A percentile compares a stretch with the other conserved stretches of the same genome.
Conservation (phyloP, 257 asterid genomes). For the Pogostemon cablin region DNA sequence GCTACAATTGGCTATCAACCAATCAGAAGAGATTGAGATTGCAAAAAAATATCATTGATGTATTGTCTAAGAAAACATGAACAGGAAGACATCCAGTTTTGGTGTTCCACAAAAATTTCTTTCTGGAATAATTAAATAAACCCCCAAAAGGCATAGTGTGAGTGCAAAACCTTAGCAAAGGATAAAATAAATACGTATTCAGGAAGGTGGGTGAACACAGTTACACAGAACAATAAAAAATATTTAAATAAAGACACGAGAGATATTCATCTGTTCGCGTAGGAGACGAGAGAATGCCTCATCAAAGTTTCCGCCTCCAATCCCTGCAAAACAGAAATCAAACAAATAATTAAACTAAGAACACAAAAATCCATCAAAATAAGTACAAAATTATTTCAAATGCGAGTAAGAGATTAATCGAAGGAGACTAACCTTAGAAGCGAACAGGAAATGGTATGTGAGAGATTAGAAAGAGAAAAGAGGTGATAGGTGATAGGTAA, state of each 20-base stretch:
- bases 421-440: constrained; percentile 45
- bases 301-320: constrained; percentile 35
- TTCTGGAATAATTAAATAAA: not conserved
- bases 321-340: constrained; percentile 36
- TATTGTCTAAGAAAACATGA: not conserved
- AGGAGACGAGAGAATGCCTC: constrained; percentile 36
- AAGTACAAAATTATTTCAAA: not conserved
- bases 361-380: not conserved
- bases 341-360: constrained; percentile 17
- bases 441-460: constrained; percentile 44
- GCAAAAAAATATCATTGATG: not conserved
- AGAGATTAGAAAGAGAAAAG: constrained; percentile 21
- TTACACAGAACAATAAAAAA: too few relatives aligned
- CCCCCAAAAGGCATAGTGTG: not conserved
- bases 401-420: not conserved
- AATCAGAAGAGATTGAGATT: not conserved
- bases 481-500: not conserved
- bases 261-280: constrained; percentile 50
- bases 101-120: not conserved
- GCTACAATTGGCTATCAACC: constrained; percentile 15
- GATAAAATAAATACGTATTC: not conserved
- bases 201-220: not conserved
- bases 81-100: not conserved
- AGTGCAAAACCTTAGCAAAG: not conserved
- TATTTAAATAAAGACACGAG: not conserved